Percentiles rank a stretch among this genome's conserved stretches.
Evolutionary conservation across 2,329 filamentous ascomycete species (phyloP).

Genomic region (Aspergillus ochraceus): DNA sequence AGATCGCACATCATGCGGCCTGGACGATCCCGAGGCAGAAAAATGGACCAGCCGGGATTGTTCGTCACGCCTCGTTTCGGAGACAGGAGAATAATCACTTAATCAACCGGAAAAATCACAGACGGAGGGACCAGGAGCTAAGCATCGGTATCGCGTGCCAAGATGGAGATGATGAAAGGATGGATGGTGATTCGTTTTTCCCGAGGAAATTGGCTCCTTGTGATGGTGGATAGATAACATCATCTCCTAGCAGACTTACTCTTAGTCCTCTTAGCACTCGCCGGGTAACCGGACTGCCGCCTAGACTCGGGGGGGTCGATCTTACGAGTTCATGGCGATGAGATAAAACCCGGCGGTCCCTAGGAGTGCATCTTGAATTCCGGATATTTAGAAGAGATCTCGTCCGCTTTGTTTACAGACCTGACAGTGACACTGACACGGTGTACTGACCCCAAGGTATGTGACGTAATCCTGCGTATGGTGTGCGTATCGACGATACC

Average conservation of each 20-base stretch:
- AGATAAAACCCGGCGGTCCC: slow-evolving; percentile 7
- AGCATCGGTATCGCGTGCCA: neutral
- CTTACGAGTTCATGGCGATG: neutral
- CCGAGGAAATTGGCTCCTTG: neutral
- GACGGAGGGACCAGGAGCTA: neutral
- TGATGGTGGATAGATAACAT: neutral
- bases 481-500: neutral
- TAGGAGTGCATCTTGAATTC: neutral
- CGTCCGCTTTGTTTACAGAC: slow-evolving; percentile 1
- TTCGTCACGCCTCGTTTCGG: too few relatives aligned
- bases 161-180: neutral
- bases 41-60: neutral
- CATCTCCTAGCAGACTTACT: too few relatives aligned
- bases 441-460: neutral
- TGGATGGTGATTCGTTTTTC: neutral
- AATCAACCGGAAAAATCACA: neutral
- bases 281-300: slow-evolving; percentile 10
- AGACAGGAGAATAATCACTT: neutral
- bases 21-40: neutral
- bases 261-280: neutral
- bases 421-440: too few relatives aligned
- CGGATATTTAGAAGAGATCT: neutral
- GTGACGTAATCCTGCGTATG: slow-evolving; percentile 4
- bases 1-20: neutral
- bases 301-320: slow-evolving; percentile 2